Evolutionary conservation across 345 rosid species (phyloP).

Genomic region (Gossypium bickii): DNA sequence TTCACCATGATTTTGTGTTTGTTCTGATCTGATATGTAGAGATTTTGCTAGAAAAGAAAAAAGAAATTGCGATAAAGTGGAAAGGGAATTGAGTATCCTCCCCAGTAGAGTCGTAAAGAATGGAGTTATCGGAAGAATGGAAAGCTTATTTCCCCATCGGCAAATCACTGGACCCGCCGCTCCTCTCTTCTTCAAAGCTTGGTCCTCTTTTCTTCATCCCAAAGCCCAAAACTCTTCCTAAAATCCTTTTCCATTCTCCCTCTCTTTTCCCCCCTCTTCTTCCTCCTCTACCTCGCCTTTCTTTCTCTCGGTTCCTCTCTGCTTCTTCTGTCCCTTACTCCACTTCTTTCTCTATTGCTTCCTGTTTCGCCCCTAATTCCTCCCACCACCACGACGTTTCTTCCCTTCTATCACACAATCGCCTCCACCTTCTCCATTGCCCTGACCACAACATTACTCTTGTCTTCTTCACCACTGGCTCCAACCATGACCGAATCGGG

Average conservation of each 20-base stretch:
- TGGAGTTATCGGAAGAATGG: conserved; percentile 13
- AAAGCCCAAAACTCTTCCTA: conserved; percentile 32
- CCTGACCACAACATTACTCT: conserved; percentile 25
- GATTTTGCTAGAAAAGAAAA: no score
- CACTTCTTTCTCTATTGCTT: conserved; percentile 30
- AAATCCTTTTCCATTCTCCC: conserved; percentile 40
- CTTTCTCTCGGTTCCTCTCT: conserved; percentile 46
- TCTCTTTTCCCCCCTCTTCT: conserved; percentile 37
- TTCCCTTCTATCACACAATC: conserved; percentile 35
- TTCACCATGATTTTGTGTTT: no score
- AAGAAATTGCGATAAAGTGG: no score
- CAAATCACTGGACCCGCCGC: conserved; percentile 7
- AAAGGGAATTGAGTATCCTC: no score
- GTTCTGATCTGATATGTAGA: no score
- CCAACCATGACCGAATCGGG: conserved; percentile 46
- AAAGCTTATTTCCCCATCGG: conserved; percentile 1
- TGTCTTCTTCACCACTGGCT: conserved; percentile 60
- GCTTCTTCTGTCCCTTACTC: conserved; percentile 37
- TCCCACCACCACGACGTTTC: conserved; percentile 9
- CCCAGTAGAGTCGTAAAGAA: neutral
- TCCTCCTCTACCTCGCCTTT: conserved; percentile 41
- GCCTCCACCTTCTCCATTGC: conserved; percentile 49
- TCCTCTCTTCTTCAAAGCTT: conserved; percentile 9
- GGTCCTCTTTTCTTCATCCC: conserved; percentile 32
- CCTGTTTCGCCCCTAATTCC: conserved; percentile 20